These are phyloP conservation scores for Phytophthora pistaciae DNA, from an alignment of 352 stramenopile species.

Conservation along the genomic window DNA sequence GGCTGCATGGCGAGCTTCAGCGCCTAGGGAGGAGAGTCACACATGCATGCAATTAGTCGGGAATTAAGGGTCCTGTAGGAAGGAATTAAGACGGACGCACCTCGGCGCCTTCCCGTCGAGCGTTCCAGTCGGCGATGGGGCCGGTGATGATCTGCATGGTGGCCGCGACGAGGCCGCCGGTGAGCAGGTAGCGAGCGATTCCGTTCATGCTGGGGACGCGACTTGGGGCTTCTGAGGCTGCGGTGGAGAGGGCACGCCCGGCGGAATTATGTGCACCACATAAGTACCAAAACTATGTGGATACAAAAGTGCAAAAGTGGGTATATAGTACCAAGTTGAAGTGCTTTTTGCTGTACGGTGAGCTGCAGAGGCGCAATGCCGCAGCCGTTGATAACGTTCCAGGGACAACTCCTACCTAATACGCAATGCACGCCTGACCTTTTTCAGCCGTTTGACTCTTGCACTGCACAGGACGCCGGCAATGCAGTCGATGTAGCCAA, in stretches of 20 bases:
- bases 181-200: conserved; percentile 78
- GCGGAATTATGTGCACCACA: conserved; percentile 10
- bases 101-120: conserved; percentile 70
- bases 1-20: conserved; percentile 70
- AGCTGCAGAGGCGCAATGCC: neutral
- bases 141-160: conserved; percentile 74
- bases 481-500: conserved; percentile 2
- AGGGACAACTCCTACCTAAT: neutral
- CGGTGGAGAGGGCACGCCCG: conserved; percentile 6
- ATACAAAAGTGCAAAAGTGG: neutral
- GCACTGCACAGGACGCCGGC: neutral
- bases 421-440: neutral
- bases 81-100: conserved; percentile 29
- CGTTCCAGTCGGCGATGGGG: conserved; percentile 79
- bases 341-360: neutral
- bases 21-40: conserved; percentile 40
- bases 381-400: neutral
- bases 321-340: neutral
- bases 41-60: neutral
- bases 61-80: neutral
- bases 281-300: neutral
- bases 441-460: conserved; percentile 5
- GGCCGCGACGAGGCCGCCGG: conserved; percentile 71
- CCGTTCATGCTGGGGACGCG: conserved; percentile 62
- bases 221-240: conserved; percentile 29